These are phyloP conservation scores for Paspalum vaginatum DNA, from an alignment of 176 grass and related monocot genomes.

Conservation along the genomic window DNA sequence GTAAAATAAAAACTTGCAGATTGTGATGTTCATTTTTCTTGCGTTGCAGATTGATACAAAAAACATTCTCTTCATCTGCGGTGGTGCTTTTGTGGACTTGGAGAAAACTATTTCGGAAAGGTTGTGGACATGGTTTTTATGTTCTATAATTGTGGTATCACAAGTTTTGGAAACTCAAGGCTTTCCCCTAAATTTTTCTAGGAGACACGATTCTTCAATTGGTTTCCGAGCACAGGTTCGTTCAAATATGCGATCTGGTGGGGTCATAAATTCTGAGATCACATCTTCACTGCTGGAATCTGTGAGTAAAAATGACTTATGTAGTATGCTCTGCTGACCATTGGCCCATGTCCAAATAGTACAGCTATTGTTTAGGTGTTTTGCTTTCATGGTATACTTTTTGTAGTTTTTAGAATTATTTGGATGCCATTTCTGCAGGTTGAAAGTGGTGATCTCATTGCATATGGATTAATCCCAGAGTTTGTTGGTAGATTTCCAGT, in stretches of 20 bases:
- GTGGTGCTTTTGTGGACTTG: constrained; percentile 75
- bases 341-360: constrained; percentile 12
- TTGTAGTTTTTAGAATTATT: neutral
- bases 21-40: constrained; percentile 34
- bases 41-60: constrained; percentile 72
- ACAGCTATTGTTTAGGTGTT: neutral
- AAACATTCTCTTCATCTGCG: constrained; percentile 85
- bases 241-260: constrained; percentile 64
- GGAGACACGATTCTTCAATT: constrained; percentile 81
- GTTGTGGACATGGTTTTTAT: constrained; percentile 29
- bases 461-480: constrained; percentile 76
- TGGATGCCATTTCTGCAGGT: constrained; percentile 51
- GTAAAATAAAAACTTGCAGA: neutral
- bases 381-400: constrained; percentile 25
- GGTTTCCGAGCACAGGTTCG: constrained; percentile 70
- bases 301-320: constrained; percentile 48
- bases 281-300: constrained; percentile 74
- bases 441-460: constrained; percentile 74
- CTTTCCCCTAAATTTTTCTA: constrained; percentile 11
- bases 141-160: neutral
- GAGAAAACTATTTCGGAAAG: constrained; percentile 89
- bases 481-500: constrained; percentile 82
- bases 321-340: neutral
- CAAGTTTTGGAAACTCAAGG: constrained; percentile 9
- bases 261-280: constrained; percentile 56